Evolutionary conservation across 768 basidiomycete genomes (phyloP).

Genomic region (Lactarius sanguifluus): DNA sequence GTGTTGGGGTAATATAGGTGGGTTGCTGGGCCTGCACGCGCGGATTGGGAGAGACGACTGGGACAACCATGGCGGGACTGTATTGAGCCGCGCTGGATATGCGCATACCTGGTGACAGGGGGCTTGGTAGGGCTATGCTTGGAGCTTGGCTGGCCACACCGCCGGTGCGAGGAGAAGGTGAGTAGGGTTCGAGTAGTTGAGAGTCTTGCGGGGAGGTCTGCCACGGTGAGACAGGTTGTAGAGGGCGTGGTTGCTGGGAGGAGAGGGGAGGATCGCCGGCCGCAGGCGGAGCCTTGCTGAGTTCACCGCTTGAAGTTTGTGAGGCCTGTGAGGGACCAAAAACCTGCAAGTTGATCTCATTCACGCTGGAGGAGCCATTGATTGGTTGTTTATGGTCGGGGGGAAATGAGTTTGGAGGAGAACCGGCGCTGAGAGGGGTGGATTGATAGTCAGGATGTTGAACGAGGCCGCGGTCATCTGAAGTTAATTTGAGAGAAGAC

Average conservation of each 20-base stretch:
- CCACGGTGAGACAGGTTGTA: constrained; percentile 14
- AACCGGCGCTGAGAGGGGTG: background rate
- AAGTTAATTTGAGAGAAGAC: constrained; percentile 2
- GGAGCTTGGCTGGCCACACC: background rate
- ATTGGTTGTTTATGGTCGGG: constrained; percentile 16
- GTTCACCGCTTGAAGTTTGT: constrained; percentile 25
- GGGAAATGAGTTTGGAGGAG: constrained; percentile 10
- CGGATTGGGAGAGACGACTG: constrained; percentile 63
- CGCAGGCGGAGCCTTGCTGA: constrained; percentile 2
- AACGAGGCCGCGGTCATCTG: constrained; percentile 14
- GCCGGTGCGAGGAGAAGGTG: constrained; percentile 13
- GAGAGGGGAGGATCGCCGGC: background rate
- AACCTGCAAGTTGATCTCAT: constrained; percentile 19
- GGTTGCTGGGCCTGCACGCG: constrained; percentile 73
- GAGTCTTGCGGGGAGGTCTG: constrained; percentile 5
- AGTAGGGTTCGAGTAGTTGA: constrained; percentile 11
- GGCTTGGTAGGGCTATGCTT: constrained; percentile 1
- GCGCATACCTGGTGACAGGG: constrained; percentile 18
- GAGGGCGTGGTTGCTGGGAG: constrained; percentile 6
- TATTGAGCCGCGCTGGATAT: constrained; percentile 14
- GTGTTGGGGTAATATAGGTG: constrained; percentile 64
- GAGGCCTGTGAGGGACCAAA: constrained; percentile 25
- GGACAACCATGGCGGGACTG: constrained; percentile 35
- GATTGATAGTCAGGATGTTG: constrained; percentile 1
- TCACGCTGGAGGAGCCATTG: constrained; percentile 13